Base-by-base conservation (phyloP, 2,329 filamentous ascomycete genomes). In the Monosporascus sp. region DNA sequence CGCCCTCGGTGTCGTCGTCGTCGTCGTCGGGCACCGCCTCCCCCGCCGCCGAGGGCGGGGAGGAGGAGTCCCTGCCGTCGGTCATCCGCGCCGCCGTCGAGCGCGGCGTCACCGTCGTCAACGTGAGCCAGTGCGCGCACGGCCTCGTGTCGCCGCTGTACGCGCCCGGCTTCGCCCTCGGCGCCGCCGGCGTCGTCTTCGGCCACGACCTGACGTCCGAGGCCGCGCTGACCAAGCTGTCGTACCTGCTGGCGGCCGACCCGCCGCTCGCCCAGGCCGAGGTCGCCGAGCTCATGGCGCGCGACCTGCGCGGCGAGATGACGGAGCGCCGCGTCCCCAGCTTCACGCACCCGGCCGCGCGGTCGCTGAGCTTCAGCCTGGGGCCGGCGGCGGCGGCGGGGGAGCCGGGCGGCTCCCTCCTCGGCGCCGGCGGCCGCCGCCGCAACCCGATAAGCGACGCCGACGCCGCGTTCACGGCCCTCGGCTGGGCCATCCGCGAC, bases 181-280 rank as follows among this genome's bases (percentile, higher is more conserved):
- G 89, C 40, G 81, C 86, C 51, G 89, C 89, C 2, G 92, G 92
- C 37, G 90, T 97, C 48, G 89, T 96, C 35, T 92, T 94, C 60
- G 92, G 92, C 6, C 83, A 92, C 60, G 91, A 96, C 65, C 79
- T 96, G 72, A 97, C 92, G 0, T 88, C 88, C 22, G 92, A 97
- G 73, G 92, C 90, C 3, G 92, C 92, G 6, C 81, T 96, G 60
- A 94, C 92, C 20, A 97, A 97, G 71, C 79, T 97, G 28, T 89
- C 90, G 1, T 96, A 95, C 68, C 80, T 96, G 3, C 80, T 96
- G 18, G 88, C 89, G 5, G 22, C 43, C 22, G 69, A 80, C 4
- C 84, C 87, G 1, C 78, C 77, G 35, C 75, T 88, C n/a, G 78
- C 80, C 0, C 77, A 81, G 7, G 75, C 79, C 51, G 85, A 89